Evolutionary conservation across 148 eudicot species (phyloP).

Genomic region (Fagopyrum tataricum): DNA sequence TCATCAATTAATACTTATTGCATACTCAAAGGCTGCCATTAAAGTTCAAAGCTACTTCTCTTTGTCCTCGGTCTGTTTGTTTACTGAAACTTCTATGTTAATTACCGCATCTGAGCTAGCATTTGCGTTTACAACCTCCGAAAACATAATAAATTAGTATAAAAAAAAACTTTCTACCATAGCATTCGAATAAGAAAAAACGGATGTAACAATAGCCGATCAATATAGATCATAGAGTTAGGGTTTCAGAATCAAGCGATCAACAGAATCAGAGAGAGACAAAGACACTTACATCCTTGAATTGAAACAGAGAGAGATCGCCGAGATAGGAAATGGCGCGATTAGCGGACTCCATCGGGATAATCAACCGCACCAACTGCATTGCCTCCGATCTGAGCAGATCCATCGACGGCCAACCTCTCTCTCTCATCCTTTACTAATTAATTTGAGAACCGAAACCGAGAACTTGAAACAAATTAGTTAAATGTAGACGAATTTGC

Average conservation of each 20-base stretch:
- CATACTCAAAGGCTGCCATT: background rate
- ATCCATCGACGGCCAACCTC: conserved; percentile 54
- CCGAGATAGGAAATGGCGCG: conserved; percentile 61
- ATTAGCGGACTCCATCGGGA: conserved; percentile 60
- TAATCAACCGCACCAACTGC: conserved; percentile 56
- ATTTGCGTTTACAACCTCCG: background rate
- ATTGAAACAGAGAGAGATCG: conserved; percentile 61
- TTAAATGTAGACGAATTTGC: background rate
- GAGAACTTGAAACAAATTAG: background rate
- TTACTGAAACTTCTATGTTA: background rate
- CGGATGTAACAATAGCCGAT: background rate
- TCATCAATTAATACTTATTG: background rate
- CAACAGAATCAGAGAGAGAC: background rate
- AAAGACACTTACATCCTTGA: conserved; percentile 41
- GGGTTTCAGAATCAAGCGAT: conserved; percentile 1
- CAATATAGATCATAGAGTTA: background rate
- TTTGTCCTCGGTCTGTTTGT: background rate
- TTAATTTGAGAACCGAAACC: background rate
- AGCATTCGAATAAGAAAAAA: background rate
- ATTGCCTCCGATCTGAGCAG: conserved; percentile 65
- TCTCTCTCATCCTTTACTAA: conserved; percentile 7
- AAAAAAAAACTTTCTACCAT: background rate
- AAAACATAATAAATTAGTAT: background rate
- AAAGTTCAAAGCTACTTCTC: background rate
- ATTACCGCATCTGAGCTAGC: background rate